Evolutionary conservation across 2,329 filamentous ascomycete genomes (phyloP), one percentile per base, ranked within the genome.

Genomic region (Sclerotinia subarctica): DNA sequence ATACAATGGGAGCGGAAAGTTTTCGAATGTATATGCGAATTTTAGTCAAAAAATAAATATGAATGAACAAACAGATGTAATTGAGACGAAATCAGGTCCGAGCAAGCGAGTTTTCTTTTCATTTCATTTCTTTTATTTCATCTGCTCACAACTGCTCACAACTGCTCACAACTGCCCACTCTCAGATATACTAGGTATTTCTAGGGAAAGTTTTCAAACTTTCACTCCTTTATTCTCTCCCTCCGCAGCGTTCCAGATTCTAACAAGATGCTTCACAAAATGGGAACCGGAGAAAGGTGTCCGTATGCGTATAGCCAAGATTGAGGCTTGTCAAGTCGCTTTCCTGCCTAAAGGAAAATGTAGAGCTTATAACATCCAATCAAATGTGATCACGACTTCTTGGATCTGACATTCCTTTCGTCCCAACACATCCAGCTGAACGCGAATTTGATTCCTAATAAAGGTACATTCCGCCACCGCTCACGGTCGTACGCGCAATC

Each of bases 301-400:
- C 42, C 24, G 42, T 47, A 32, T 47, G 13, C 24, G 42, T 47
- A 32, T 47, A 7, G 42, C 56, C 56, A 44, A 58, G 38, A 58
- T 58, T 58, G 56, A 58, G 56, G 42, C 56, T 44, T 5, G 17
- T 24, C 29, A 19, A 26, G 17, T 44, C n/a, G 15, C 5, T 58
- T 29, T 58, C 38, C 56, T 29, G 56, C 47, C n/a, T 60, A 26
- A 29, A 47, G 26, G 2, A 19, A 47, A 46, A 47, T 32, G 42
- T 32, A 60, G 19, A 44, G 44, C 44, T 60, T 49, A 35, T 46
- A 17, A 62, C 17, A 49, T 62, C 58, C 58, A 62, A 62, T 49
- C 58, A 62, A 11, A 24, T 38, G 11, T 21, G 11, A 49, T 24
- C 6, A 24, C 29, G 35, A 19, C 29, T 21, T 19, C 32, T 17